These are phyloP conservation scores for Suillus luteus DNA, from an alignment of 768 basidiomycete species.

Conservation along the genomic window DNA sequence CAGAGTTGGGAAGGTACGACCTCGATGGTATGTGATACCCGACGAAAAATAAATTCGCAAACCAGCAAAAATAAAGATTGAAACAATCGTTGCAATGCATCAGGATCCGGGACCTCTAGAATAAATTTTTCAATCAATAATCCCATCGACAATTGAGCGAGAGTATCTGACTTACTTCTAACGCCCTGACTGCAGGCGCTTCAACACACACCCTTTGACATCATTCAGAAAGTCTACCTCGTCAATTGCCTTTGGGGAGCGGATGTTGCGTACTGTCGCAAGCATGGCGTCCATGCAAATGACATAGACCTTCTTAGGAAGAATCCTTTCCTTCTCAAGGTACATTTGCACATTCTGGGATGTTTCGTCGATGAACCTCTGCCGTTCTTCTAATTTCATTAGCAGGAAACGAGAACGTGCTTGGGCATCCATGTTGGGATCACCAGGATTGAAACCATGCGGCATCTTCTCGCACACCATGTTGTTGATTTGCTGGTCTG, in stretches of 20 bases:
- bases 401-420: not conserved
- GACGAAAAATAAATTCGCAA: not conserved
- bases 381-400: conserved; percentile 14
- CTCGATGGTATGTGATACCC: too few relatives aligned
- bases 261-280: not conserved
- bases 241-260: conserved; percentile 15
- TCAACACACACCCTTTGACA: not conserved
- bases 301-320: conserved; percentile 21
- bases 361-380: conserved; percentile 22
- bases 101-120: not conserved
- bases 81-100: not conserved
- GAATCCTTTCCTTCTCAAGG: conserved; percentile 16
- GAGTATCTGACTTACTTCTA: not conserved
- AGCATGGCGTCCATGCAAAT: conserved; percentile 18
- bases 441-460: not conserved
- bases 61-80: not conserved
- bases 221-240: conserved; percentile 19
- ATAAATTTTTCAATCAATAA: too few relatives aligned
- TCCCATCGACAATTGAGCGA: not conserved
- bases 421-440: not conserved
- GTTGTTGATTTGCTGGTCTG: conserved; percentile 19
- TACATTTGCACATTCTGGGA: conserved; percentile 14
- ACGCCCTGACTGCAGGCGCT: not conserved
- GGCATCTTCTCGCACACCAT: conserved; percentile 14
- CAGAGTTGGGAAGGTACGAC: too few relatives aligned